Conservation (phyloP, 257 asterid species). For the Gentiana dahurica region DNA sequence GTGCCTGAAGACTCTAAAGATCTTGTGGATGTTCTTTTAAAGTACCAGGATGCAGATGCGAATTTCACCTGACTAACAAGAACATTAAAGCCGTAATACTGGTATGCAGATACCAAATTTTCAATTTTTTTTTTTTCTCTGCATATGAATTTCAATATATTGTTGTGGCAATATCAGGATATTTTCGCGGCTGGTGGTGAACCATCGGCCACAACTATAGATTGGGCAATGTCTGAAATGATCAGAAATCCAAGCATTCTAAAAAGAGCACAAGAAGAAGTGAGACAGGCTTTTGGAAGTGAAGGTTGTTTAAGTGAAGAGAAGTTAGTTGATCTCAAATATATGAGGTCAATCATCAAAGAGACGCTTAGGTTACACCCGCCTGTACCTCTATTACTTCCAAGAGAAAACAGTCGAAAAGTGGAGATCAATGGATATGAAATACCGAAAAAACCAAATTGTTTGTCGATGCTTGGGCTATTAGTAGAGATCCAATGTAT, state of each 20-base stretch:
- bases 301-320: not conserved
- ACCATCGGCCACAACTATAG: not conserved
- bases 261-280: conserved; percentile 4
- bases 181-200: conserved; percentile 3
- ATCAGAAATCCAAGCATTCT: not conserved
- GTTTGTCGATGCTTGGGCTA: conserved; percentile 5
- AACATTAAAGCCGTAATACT: conserved; percentile 4
- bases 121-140: too few relatives aligned
- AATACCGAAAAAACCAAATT: not conserved
- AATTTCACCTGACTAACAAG: conserved; percentile 2
- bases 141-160: not conserved
- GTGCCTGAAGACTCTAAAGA: not conserved
- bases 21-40: conserved; percentile 14
- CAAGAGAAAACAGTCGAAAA: conserved; percentile 1
- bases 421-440: not conserved
- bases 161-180: not conserved
- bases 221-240: conserved; percentile 4
- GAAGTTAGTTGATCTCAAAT: not conserved
- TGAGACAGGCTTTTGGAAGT: not conserved
- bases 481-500: conserved; percentile 3
- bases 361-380: conserved; percentile 4
- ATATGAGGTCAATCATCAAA: conserved; percentile 2
- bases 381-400: conserved; percentile 2
- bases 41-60: conserved; percentile 3
- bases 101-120: not conserved